A percentile compares a stretch with the other conserved stretches of the same genome.
These are phyloP conservation scores for Penicillium turbatum DNA, from an alignment of 495 filamentous ascomycete genomes.

Conservation along the genomic window DNA sequence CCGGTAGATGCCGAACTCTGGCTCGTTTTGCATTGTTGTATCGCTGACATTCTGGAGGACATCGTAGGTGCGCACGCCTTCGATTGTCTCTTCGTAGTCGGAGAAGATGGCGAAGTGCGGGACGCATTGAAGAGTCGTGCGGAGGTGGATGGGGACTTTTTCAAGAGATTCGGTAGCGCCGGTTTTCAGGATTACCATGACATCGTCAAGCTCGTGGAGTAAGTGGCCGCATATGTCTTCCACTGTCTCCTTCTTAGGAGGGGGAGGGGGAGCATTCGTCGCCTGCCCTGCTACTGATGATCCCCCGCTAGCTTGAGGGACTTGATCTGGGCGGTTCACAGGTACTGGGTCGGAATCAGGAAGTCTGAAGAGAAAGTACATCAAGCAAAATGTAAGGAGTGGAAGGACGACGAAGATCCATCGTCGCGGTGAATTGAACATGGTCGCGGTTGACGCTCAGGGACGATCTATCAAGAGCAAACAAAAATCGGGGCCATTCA, in stretches of 20 bases:
- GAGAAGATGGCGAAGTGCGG: constrained; percentile 45
- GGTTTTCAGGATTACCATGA: constrained; percentile 43
- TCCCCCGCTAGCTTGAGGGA: constrained; percentile 7
- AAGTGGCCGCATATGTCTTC: constrained; percentile 21
- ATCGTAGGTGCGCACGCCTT: constrained; percentile 36
- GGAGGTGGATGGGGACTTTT: constrained; percentile 39
- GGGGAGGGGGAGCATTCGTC: background rate
- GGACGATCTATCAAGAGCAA: constrained; percentile 1
- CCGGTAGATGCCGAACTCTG: constrained; percentile 42
- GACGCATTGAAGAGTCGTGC: constrained; percentile 39
- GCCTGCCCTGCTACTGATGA: constrained; percentile 11
- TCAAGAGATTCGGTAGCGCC: constrained; percentile 37
- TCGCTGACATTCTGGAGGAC: constrained; percentile 38
- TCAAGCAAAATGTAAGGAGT: constrained; percentile 19
- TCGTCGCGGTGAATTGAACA: constrained; percentile 29
- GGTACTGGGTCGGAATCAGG: constrained; percentile 10
- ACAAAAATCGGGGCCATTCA: constrained; percentile 3
- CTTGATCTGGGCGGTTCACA: constrained; percentile 3
- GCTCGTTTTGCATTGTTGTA: constrained; percentile 28
- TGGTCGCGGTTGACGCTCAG: constrained; percentile 9
- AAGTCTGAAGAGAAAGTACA: constrained; percentile 18
- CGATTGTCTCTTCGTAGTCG: constrained; percentile 43
- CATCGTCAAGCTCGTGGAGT: constrained; percentile 27
- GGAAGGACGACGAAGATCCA: constrained; percentile 27
- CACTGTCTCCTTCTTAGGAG: background rate